Percentiles rank a stretch among this genome's conserved stretches.
Conservation (phyloP, 2,329 filamentous ascomycete genomes). For the Aureobasidium melanogenum region DNA sequence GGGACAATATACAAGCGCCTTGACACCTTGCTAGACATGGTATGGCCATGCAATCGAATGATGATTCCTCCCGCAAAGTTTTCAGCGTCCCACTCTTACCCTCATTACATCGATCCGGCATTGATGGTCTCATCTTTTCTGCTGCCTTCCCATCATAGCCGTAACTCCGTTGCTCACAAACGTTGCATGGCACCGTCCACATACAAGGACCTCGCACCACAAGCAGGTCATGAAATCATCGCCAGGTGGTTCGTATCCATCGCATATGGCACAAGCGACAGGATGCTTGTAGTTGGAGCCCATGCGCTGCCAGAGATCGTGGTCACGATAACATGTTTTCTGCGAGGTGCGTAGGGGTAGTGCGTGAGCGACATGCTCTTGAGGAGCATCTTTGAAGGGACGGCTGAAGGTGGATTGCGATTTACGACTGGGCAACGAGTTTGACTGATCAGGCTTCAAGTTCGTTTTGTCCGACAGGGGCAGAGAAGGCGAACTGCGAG, state of each 20-base stretch:
- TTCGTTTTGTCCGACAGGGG: background rate
- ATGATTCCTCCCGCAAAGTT: background rate
- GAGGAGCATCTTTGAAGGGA: background rate
- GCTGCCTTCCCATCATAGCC: conserved; percentile 7
- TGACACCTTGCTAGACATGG: background rate
- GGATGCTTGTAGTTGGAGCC: conserved; percentile 5
- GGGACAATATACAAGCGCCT: background rate
- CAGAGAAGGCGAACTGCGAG: background rate
- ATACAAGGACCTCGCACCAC: conserved; percentile 8
- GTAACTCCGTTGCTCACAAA: background rate
- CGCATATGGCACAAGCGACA: conserved; percentile 6
- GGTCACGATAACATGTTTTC: background rate
- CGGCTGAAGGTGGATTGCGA: background rate
- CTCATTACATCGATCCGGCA: background rate
- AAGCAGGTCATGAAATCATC: conserved; percentile 8
- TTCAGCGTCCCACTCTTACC: background rate
- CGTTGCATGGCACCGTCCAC: background rate
- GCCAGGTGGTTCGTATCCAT: conserved; percentile 6
- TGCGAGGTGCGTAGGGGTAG: conserved; percentile 2
- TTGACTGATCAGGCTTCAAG: background rate
- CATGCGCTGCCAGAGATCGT: conserved; percentile 9
- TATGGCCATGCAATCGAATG: background rate
- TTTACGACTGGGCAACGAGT: background rate
- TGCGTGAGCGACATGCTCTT: conserved; percentile 7
- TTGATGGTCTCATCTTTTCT: background rate